Evolutionary conservation across 345 rosid genomes (phyloP).

Genomic region (Turnera subulata): DNA sequence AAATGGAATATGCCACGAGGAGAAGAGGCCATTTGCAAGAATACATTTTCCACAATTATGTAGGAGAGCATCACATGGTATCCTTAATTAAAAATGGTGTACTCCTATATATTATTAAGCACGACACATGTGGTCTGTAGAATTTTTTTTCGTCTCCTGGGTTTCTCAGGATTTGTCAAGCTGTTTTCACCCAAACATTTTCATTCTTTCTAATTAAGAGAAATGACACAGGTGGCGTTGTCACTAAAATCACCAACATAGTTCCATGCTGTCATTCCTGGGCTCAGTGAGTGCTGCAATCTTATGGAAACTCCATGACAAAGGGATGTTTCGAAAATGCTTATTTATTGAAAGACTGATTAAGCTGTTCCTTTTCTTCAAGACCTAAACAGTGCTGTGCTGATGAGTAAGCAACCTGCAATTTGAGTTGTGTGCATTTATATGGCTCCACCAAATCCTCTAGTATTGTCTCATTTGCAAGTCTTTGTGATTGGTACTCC

Average conservation of each 20-base stretch:
- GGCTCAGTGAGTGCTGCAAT: constrained; percentile 10
- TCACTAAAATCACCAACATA: constrained; percentile 34
- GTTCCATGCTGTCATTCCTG: constrained; percentile 31
- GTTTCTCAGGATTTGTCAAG: too few species aligned
- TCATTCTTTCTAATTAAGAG: neutral
- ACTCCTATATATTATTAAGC: too few species aligned
- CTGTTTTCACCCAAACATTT: too few species aligned
- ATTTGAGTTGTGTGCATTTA: constrained; percentile 40
- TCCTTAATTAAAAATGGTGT: too few species aligned
- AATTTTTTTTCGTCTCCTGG: too few species aligned
- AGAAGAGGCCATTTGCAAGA: too few species aligned
- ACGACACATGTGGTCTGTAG: too few species aligned
- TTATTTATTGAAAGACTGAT: neutral
- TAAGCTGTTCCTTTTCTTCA: neutral
- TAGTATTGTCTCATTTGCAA: constrained; percentile 54
- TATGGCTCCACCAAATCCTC: constrained; percentile 66
- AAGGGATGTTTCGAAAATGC: neutral
- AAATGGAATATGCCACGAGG: too few species aligned
- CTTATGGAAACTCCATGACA: too few species aligned
- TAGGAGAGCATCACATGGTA: too few species aligned
- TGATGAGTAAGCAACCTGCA: constrained; percentile 21
- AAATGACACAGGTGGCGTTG: constrained; percentile 28
- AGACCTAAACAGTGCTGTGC: neutral
- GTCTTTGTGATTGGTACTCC: constrained; percentile 44
- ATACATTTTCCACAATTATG: too few species aligned